Conservation (phyloP, 31 red algal genomes). For the Bonnemaisonia californica region DNA sequence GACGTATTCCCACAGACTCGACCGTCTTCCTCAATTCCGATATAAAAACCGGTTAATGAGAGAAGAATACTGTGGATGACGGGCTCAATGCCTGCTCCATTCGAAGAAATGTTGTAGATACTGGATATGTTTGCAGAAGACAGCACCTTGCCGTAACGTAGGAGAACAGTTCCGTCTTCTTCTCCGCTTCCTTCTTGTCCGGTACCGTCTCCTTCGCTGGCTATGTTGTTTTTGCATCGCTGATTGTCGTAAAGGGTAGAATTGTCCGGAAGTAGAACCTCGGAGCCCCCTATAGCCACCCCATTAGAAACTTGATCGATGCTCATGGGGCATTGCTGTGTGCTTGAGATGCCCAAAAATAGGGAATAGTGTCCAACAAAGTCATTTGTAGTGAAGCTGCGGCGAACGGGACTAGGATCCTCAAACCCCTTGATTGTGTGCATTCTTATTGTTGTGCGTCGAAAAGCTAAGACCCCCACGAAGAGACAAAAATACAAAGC, state of each 20-base stretch:
- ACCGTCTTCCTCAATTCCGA: conserved; percentile 11
- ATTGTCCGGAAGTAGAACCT: not conserved
- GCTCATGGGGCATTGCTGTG: not conserved
- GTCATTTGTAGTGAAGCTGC: conserved; percentile 6
- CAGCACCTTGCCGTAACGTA: conserved; percentile 25
- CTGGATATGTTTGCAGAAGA: conserved; percentile 5
- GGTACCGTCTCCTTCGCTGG: too few relatives aligned
- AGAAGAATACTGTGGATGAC: conserved; percentile 21
- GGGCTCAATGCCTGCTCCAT: conserved; percentile 6
- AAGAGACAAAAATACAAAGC: too few relatives aligned
- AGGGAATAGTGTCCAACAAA: conserved; percentile 10
- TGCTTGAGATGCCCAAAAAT: conserved; percentile 18
- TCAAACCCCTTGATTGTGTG: not conserved
- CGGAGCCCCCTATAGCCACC: not conserved
- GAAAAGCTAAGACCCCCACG: too few relatives aligned
- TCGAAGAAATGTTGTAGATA: conserved; percentile 10
- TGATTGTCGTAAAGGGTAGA: not conserved
- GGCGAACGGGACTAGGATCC: not conserved
- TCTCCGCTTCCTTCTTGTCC: too few relatives aligned
- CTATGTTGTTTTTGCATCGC: too few relatives aligned
- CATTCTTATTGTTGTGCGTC: too few relatives aligned
- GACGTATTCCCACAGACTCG: conserved; percentile 30
- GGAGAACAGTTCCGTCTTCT: not conserved
- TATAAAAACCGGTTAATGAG: conserved; percentile 26
- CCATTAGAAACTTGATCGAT: conserved; percentile 8